Evolutionary conservation across 345 rosid species (phyloP).

Genomic region (Hirschfeldia incana): DNA sequence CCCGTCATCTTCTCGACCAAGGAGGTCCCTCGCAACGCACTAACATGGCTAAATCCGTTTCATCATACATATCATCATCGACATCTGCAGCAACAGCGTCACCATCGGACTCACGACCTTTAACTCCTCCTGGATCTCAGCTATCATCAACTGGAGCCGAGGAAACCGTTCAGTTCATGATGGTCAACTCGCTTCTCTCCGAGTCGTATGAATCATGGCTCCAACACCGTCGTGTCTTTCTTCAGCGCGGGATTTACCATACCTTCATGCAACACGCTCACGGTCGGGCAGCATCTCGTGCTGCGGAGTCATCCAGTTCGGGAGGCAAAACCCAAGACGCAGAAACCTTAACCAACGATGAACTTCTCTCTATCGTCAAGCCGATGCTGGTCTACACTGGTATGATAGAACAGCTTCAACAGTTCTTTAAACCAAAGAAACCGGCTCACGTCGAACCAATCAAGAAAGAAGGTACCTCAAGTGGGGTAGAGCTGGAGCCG

Average conservation of each 20-base stretch:
- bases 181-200: slow-evolving; percentile 91
- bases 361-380: slow-evolving; percentile 62
- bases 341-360: slow-evolving; percentile 48
- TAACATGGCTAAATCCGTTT: slow-evolving; percentile 76
- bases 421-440: slow-evolving; percentile 66
- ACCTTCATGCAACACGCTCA: slow-evolving; percentile 89
- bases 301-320: slow-evolving; percentile 50
- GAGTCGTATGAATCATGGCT: slow-evolving; percentile 94
- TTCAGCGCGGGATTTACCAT: slow-evolving; percentile 89
- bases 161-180: slow-evolving; percentile 93
- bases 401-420: slow-evolving; percentile 90
- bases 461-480: slow-evolving; percentile 53
- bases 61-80: slow-evolving; percentile 59
- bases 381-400: slow-evolving; percentile 92
- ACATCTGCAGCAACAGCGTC: slow-evolving; percentile 26
- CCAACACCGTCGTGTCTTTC: slow-evolving; percentile 78
- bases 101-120: slow-evolving; percentile 52
- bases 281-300: slow-evolving; percentile 54
- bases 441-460: slow-evolving; percentile 29
- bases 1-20: slow-evolving; percentile 89
- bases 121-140: slow-evolving; percentile 54
- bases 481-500: slow-evolving; percentile 53
- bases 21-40: slow-evolving; percentile 74
- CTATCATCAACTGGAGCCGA: slow-evolving; percentile 62
- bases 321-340: slow-evolving; percentile 40